A percentile compares a stretch with the other conserved stretches of the same genome.
Evolutionary conservation across 2,329 filamentous ascomycete species (phyloP).

Genomic region (Penicillium digitatum): DNA sequence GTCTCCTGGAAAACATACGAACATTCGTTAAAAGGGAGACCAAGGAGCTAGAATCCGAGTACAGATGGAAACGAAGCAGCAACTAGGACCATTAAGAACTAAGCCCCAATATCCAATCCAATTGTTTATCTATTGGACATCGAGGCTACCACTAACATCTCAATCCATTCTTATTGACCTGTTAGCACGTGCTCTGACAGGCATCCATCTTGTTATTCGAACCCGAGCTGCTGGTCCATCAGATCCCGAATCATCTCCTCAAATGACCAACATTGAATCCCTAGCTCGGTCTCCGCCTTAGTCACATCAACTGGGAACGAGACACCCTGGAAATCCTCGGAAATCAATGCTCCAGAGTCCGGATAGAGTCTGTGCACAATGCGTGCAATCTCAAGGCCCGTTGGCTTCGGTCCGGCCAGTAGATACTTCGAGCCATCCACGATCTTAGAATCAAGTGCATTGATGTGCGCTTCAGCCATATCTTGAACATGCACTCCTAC

Average conservation of each 20-base stretch:
- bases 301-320: constrained; percentile 9
- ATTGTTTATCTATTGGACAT: not conserved
- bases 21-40: not conserved
- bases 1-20: not conserved
- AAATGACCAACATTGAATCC: constrained; percentile 21
- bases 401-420: constrained; percentile 4
- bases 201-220: not conserved
- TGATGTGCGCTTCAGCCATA: constrained; percentile 28
- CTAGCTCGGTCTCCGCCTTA: constrained; percentile 22
- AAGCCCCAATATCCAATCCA: not conserved
- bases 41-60: not conserved
- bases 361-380: constrained; percentile 17
- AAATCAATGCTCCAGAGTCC: constrained; percentile 10
- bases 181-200: too few relatives aligned
- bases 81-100: not conserved
- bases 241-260: constrained; percentile 21
- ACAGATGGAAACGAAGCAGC: not conserved
- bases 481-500: constrained; percentile 25
- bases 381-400: constrained; percentile 16
- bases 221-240: constrained; percentile 22
- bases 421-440: constrained; percentile 21
- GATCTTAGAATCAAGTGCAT: constrained; percentile 17
- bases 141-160: not conserved
- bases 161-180: not conserved
- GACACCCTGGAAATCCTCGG: not conserved